These are phyloP conservation scores for Penicillium fuscoglaucum DNA, from an alignment of 2,329 filamentous ascomycete species.

Conservation along the genomic window DNA sequence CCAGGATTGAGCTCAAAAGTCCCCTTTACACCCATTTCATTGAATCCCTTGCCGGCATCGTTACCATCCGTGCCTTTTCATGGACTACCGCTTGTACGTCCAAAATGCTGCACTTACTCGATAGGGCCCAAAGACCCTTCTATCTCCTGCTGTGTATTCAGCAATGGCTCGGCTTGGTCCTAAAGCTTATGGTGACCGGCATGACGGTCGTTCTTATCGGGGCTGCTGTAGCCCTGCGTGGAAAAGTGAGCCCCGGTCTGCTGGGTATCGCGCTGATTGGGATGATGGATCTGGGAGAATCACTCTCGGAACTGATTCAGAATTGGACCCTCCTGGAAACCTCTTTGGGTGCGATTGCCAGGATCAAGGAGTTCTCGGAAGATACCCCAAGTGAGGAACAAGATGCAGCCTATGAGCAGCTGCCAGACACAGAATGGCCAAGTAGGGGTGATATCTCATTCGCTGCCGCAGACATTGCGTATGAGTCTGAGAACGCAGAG, in stretches of 20 bases:
- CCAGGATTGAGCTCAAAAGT: conserved; percentile 21
- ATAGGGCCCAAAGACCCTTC: too few species aligned
- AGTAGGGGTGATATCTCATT: conserved; percentile 24
- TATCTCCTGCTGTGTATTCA: too few species aligned
- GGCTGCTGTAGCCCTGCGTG: conserved; percentile 41
- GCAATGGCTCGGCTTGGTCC: too few species aligned
- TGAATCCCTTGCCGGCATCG: conserved; percentile 15
- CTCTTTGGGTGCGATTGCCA: conserved; percentile 55
- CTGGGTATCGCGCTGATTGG: conserved; percentile 51
- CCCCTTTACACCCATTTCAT: conserved; percentile 24
- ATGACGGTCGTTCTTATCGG: conserved; percentile 47
- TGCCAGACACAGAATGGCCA: conserved; percentile 23
- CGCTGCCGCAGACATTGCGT: conserved; percentile 18
- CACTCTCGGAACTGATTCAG: conserved; percentile 36
- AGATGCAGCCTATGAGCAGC: neutral
- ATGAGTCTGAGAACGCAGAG: conserved; percentile 11
- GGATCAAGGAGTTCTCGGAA: conserved; percentile 53
- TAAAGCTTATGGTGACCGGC: conserved; percentile 15
- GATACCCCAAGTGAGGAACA: conserved; percentile 30
- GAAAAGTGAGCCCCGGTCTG: conserved; percentile 41
- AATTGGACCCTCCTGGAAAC: conserved; percentile 59
- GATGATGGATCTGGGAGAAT: conserved; percentile 46
- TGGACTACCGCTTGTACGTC: too few species aligned
- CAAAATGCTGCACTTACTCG: too few species aligned
- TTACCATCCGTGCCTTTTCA: conserved; percentile 18